These are phyloP conservation scores for Trichoderma koningii DNA, from an alignment of 2,329 filamentous ascomycete genomes.

Conservation along the genomic window DNA sequence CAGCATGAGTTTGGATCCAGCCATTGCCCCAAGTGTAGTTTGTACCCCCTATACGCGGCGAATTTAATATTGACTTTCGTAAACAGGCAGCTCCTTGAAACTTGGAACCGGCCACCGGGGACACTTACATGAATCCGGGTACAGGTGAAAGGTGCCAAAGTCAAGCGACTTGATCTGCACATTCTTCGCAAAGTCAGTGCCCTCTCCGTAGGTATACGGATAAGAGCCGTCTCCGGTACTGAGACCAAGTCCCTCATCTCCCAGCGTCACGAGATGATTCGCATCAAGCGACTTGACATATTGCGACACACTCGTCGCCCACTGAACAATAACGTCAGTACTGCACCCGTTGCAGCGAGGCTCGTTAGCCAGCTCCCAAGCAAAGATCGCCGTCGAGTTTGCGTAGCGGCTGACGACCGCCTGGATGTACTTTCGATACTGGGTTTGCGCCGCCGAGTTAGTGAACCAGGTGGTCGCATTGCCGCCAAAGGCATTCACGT, in stretches of 20 bases:
- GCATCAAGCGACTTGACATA: conserved; percentile 65
- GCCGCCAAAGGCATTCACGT: conserved; percentile 60
- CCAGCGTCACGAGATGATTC: conserved; percentile 64
- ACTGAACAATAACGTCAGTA: conserved; percentile 44
- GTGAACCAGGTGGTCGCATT: conserved; percentile 59
- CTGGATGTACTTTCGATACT: conserved; percentile 57
- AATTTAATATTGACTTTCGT: not conserved
- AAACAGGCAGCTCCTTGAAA: conserved; percentile 26
- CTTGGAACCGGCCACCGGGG: too few relatives aligned
- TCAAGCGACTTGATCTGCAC: conserved; percentile 56
- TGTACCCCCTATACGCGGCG: conserved; percentile 26
- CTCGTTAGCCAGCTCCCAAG: conserved; percentile 48
- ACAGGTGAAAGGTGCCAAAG: conserved; percentile 43
- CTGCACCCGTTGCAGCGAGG: conserved; percentile 39
- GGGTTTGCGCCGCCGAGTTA: conserved; percentile 52
- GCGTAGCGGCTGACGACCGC: conserved; percentile 52
- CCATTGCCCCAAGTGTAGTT: conserved; percentile 29
- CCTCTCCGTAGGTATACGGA: conserved; percentile 54
- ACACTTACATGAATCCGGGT: conserved; percentile 37
- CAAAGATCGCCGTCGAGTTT: conserved; percentile 51
- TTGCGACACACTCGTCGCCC: conserved; percentile 56
- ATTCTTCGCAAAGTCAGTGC: conserved; percentile 54
- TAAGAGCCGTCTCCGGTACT: conserved; percentile 51
- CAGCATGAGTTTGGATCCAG: conserved; percentile 34
- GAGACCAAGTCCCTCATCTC: conserved; percentile 57